Evolutionary conservation across 176 grass and related monocot species (phyloP).

Genomic region (Zoysia pacifica): DNA sequence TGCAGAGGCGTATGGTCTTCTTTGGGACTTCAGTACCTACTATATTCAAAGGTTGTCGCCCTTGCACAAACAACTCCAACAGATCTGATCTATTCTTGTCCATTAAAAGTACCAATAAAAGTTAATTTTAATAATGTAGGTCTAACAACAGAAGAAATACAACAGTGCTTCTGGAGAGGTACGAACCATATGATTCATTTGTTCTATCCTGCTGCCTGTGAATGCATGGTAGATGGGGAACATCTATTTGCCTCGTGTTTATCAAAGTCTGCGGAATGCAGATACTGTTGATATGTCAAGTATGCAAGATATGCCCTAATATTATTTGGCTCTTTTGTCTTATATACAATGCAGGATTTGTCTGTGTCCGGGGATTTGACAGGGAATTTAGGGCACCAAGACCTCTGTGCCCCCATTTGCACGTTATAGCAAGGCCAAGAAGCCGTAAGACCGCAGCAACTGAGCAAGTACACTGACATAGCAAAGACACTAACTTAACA

Average conservation of each 20-base stretch:
- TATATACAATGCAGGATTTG: slow-evolving; percentile 67
- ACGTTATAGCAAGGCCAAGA: slow-evolving; percentile 58
- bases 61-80: slow-evolving; percentile 26
- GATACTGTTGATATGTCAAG: slow-evolving; percentile 34
- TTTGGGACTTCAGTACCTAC: slow-evolving; percentile 86
- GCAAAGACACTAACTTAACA: slow-evolving; percentile 15
- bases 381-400: slow-evolving; percentile 66
- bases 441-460: slow-evolving; percentile 34
- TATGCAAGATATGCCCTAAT: slow-evolving; percentile 1
- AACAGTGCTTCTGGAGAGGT: slow-evolving; percentile 99
- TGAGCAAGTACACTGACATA: slow-evolving; percentile 30
- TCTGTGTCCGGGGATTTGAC: slow-evolving; percentile 91
- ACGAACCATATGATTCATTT: slow-evolving; percentile 25
- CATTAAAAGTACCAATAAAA: slow-evolving; percentile 33
- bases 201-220: not conserved
- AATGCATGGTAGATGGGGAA: not conserved
- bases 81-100: slow-evolving; percentile 9
- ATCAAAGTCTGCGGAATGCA: slow-evolving; percentile 20
- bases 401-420: slow-evolving; percentile 74
- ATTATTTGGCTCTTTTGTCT: slow-evolving; percentile 2
- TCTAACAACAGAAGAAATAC: slow-evolving; percentile 85
- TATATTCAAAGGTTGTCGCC: slow-evolving; percentile 73
- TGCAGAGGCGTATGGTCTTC: slow-evolving; percentile 77
- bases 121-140: slow-evolving; percentile 56
- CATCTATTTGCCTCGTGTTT: slow-evolving; percentile 21